These are phyloP conservation scores for Globisporangium takayamanum DNA, from an alignment of 352 stramenopile genomes.

Conservation along the genomic window DNA sequence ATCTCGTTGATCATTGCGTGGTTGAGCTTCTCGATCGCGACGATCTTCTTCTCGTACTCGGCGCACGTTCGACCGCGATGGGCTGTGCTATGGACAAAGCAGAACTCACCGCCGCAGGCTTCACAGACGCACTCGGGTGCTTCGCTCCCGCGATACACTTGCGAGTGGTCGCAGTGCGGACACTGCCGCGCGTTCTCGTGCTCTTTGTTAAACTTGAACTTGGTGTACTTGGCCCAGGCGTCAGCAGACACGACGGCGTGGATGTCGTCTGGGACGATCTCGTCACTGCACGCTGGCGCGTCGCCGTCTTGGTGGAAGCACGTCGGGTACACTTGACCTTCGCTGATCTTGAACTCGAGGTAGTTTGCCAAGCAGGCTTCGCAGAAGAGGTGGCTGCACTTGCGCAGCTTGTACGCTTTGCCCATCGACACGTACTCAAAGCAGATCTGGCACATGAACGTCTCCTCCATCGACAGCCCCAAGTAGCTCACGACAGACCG, in stretches of 20 bases:
- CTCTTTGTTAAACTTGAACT: constrained; percentile 84
- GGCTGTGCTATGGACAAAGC: constrained; percentile 84
- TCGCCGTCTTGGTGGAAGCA: constrained; percentile 50
- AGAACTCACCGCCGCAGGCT: constrained; percentile 56
- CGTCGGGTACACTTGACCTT: constrained; percentile 61
- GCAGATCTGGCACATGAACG: constrained; percentile 74
- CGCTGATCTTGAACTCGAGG: constrained; percentile 65
- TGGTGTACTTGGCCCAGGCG: constrained; percentile 69
- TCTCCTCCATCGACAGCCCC: constrained; percentile 59
- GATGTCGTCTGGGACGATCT: constrained; percentile 42
- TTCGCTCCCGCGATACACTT: constrained; percentile 37
- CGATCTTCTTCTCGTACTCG: constrained; percentile 68
- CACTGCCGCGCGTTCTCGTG: constrained; percentile 54
- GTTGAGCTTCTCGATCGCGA: constrained; percentile 83
- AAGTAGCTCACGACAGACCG: constrained; percentile 46
- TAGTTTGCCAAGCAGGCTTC: constrained; percentile 49
- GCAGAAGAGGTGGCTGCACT: constrained; percentile 60
- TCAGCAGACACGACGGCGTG: constrained; percentile 34
- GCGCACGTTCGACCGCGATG: constrained; percentile 62
- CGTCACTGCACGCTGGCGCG: constrained; percentile 27
- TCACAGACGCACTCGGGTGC: constrained; percentile 38
- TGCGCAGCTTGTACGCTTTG: constrained; percentile 27
- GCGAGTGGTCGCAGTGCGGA: constrained; percentile 46
- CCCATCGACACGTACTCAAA: constrained; percentile 47
- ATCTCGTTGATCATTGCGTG: constrained; percentile 71